Percentiles rank a stretch among this genome's conserved stretches.
phyloP scores from a whole-genome alignment of 306 rosid genomes.

The Purshia tridentata region DNA sequence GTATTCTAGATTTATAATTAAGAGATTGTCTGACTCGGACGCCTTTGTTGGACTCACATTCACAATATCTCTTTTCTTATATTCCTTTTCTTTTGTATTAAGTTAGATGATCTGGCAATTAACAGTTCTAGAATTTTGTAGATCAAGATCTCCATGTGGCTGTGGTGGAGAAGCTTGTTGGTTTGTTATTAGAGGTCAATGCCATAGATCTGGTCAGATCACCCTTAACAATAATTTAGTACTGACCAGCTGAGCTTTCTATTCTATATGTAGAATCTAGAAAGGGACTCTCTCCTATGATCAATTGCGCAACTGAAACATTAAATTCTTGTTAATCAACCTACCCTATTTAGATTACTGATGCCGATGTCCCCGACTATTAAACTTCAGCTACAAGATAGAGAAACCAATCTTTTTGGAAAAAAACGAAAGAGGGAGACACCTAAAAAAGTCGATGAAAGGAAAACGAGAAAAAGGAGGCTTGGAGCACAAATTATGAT shows the following conservation, averaged over 20 bases:
- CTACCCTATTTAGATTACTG: background rate
- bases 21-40: slow-evolving; percentile 26
- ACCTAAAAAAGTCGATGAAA: too few relatives aligned
- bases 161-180: background rate
- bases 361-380: background rate
- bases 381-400: background rate
- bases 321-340: background rate
- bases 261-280: background rate
- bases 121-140: background rate
- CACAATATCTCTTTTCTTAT: background rate
- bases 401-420: background rate
- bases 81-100: background rate
- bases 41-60: slow-evolving; percentile 34
- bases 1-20: background rate
- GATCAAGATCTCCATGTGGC: background rate
- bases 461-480: too few relatives aligned
- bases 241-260: background rate
- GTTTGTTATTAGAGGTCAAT: background rate
- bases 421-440: too few relatives aligned
- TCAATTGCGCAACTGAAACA: background rate
- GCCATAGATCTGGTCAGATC: background rate
- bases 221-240: background rate
- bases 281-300: background rate
- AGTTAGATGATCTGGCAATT: background rate
- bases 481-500: too few relatives aligned